These are phyloP conservation scores for Trametopsis cervina DNA, from an alignment of 768 basidiomycete species.

Conservation along the genomic window DNA sequence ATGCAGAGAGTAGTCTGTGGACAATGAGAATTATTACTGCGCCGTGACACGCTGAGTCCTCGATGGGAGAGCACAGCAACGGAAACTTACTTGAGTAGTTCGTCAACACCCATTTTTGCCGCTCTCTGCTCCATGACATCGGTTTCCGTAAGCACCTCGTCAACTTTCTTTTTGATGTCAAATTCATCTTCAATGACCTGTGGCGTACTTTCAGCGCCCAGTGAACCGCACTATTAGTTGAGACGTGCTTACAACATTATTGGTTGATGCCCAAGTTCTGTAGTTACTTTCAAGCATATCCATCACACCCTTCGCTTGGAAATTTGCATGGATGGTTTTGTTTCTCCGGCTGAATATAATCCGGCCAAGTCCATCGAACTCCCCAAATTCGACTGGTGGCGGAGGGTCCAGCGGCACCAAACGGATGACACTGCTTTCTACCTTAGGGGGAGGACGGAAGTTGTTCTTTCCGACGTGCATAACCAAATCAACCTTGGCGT, in stretches of 20 bases:
- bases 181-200: constrained; percentile 68
- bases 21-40: too few species aligned
- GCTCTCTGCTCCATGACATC: constrained; percentile 74
- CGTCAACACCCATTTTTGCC: constrained; percentile 91
- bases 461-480: constrained; percentile 97
- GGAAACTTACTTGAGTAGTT: constrained; percentile 70
- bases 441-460: constrained; percentile 92
- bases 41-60: neutral
- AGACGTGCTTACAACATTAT: constrained; percentile 51
- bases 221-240: neutral
- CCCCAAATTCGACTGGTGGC: constrained; percentile 91
- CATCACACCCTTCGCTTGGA: constrained; percentile 90
- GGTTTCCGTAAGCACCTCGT: constrained; percentile 64
- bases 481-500: constrained; percentile 91
- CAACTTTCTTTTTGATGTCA: constrained; percentile 63
- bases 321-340: constrained; percentile 84
- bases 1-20: constrained; percentile 60
- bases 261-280: constrained; percentile 85
- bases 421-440: constrained; percentile 89
- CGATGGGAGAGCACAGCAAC: too few species aligned
- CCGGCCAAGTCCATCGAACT: constrained; percentile 92
- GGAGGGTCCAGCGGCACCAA: constrained; percentile 91
- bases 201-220: neutral
- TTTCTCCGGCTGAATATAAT: constrained; percentile 88
- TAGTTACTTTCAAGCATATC: constrained; percentile 93